A percentile compares a stretch with the other conserved stretches of the same genome.
phyloP scores from a whole-genome alignment of 495 filamentous ascomycete genomes.

The Penicillium subrubescens region DNA sequence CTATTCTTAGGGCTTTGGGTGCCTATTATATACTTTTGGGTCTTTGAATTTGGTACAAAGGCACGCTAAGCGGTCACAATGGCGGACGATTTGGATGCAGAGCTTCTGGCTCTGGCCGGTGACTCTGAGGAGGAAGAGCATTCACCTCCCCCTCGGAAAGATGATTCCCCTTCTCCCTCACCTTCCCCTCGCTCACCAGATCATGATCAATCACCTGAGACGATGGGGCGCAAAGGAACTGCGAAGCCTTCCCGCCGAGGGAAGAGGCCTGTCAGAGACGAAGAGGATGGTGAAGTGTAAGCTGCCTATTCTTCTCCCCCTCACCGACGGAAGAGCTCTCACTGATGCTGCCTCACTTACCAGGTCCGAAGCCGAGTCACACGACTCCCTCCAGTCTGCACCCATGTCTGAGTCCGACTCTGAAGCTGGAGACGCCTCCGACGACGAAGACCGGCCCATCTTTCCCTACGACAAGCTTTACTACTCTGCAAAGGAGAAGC shows the following conservation, averaged over 20 bases:
- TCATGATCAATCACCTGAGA: conserved; percentile 30
- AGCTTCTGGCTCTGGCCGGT: conserved; percentile 85
- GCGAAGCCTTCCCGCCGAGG: conserved; percentile 48
- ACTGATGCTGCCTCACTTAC: conserved; percentile 17
- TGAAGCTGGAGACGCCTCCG: conserved; percentile 50
- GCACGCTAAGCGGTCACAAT: conserved; percentile 35
- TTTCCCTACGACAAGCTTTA: conserved; percentile 92
- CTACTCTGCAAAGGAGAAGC: conserved; percentile 75
- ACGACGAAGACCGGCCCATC: conserved; percentile 59
- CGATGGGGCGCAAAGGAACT: conserved; percentile 50
- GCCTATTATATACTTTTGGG: background rate
- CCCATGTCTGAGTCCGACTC: conserved; percentile 82
- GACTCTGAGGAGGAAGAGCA: conserved; percentile 61
- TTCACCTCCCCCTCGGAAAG: conserved; percentile 40
- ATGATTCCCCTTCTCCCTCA: conserved; percentile 40
- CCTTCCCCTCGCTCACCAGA: conserved; percentile 39
- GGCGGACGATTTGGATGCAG: conserved; percentile 79
- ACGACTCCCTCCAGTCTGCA: conserved; percentile 75
- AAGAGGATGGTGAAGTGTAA: conserved; percentile 86
- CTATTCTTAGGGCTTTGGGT: background rate
- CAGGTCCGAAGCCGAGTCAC: conserved; percentile 68
- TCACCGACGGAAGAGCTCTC: background rate
- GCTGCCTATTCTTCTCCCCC: conserved; percentile 34
- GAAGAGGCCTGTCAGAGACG: conserved; percentile 52
- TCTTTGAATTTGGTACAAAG: background rate